Conservation (phyloP, 768 basidiomycete genomes). For the Pisolithus microcarpus region DNA sequence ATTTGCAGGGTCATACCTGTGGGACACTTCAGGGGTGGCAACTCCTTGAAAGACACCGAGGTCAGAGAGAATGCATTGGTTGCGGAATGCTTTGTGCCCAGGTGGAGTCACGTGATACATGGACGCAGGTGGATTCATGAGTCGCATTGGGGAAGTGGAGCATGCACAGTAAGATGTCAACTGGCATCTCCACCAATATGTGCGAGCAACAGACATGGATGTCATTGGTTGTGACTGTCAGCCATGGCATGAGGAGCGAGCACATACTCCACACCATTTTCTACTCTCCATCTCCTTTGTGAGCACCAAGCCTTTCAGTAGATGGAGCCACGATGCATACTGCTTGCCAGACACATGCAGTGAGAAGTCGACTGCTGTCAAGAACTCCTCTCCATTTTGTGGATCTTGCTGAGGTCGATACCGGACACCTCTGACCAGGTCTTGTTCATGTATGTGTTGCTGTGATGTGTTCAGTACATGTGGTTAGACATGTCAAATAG, state of each 20-base stretch:
- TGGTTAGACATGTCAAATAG: not conserved
- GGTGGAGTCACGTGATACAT: no score
- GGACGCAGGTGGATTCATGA: constrained; percentile 15
- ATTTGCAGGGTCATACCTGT: no score
- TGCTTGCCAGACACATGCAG: no score
- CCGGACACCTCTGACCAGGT: no score
- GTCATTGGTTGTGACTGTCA: constrained; percentile 18
- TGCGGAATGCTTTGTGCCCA: no score
- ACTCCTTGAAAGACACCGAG: no score
- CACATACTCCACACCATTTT: constrained; percentile 39
- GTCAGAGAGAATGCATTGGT: no score
- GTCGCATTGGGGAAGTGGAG: constrained; percentile 56
- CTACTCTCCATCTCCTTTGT: constrained; percentile 66
- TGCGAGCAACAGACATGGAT: constrained; percentile 20
- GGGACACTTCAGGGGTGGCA: no score
- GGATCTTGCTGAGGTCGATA: no score
- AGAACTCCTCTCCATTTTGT: no score
- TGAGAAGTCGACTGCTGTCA: no score
- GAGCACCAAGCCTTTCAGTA: constrained; percentile 75
- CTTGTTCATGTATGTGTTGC: no score
- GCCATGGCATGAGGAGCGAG: constrained; percentile 21
- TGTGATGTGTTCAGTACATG: not conserved
- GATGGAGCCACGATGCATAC: constrained; percentile 76
- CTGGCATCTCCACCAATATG: constrained; percentile 16
- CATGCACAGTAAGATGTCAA: constrained; percentile 49